Evolutionary conservation across 139 green algal genomes (phyloP), one percentile per base, ranked within the genome.

Genomic region (Tetradesmus lagerheimii): DNA sequence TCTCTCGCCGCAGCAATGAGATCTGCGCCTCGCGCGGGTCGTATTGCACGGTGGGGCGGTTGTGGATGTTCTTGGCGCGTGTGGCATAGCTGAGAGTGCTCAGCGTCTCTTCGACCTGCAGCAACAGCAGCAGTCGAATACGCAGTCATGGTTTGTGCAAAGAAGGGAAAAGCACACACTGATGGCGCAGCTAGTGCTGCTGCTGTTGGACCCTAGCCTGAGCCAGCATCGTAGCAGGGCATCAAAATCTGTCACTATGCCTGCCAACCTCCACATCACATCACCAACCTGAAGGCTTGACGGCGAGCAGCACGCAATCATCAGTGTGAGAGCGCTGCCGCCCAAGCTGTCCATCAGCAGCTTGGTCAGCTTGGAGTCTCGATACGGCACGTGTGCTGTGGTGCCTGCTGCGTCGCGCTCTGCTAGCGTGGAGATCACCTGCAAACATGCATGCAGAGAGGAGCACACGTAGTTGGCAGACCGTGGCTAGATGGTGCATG

Each of bases 221-320:
- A n/a, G n/a, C 15, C 64, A 34, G 64, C 29, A 14, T 75, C 1
- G 9, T 75, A 35, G 9, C 12, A 23, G 1, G 27, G 34, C 29
- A 34, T 18, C 27, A 75, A 2, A 8, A 41, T 8, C 71, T 41
- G 71, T 1, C 71, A 35, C 71, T 18, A 37, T 11, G 71, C 71
- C 34, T 35, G 71, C 71, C n/a, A 35, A 1, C 31, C 15, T 20
- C 11, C 71, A 12, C n/a, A 35, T 8, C 71, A 38, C 31, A 14
- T 37, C n/a, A 14, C 71, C n/a, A 34, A 87, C 87, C 87, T 91
- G 87, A 2, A 91, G 66, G 62, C 57, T 87, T 27, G 64, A 85
- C 66, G 96, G 97, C 1, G 95, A 98, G 93, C 94, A 97, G 94
- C 96, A 99, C 29, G 97, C 97, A 47, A 99, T 97, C 95, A 99